Conservation (phyloP, 1,284 basidiomycete genomes). For the Cronartium quercuum region DNA sequence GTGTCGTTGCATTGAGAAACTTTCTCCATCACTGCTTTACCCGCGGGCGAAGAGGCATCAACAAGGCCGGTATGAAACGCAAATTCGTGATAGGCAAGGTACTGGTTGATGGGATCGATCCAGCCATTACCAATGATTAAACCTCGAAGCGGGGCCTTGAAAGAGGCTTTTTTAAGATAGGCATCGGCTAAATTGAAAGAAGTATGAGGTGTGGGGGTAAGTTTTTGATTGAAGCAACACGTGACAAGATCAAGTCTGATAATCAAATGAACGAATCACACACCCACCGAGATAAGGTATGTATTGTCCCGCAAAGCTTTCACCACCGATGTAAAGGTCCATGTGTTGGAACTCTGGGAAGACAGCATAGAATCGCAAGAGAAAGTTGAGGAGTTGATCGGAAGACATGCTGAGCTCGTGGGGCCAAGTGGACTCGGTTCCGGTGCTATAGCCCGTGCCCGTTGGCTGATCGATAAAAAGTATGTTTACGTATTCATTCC, state of each 20-base stretch:
- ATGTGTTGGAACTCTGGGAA: constrained; percentile 79
- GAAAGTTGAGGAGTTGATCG: constrained; percentile 72
- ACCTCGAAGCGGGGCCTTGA: constrained; percentile 61
- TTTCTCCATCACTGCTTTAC: constrained; percentile 59
- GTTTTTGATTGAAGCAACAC: not conserved
- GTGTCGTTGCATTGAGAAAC: constrained; percentile 61
- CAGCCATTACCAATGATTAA: constrained; percentile 93
- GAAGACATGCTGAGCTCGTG: constrained; percentile 73
- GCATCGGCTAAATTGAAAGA: constrained; percentile 61
- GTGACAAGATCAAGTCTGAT: no score
- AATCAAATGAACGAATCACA: constrained; percentile 1
- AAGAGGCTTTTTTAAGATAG: constrained; percentile 61
- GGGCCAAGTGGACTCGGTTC: constrained; percentile 75
- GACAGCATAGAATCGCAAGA: constrained; percentile 76
- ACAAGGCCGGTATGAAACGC: constrained; percentile 72
- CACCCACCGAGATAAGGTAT: constrained; percentile 82
- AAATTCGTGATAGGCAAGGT: constrained; percentile 83
- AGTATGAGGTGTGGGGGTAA: not conserved
- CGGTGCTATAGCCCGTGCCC: constrained; percentile 88
- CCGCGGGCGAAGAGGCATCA: constrained; percentile 64
- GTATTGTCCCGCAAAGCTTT: constrained; percentile 98
- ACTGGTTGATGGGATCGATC: constrained; percentile 85
- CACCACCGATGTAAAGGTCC: constrained; percentile 90
- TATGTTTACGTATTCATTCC: constrained; percentile 98
- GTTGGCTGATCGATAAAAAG: constrained; percentile 94